Base-by-base conservation (phyloP, 257 asterid species). In the Marsdenia floribunda region DNA sequence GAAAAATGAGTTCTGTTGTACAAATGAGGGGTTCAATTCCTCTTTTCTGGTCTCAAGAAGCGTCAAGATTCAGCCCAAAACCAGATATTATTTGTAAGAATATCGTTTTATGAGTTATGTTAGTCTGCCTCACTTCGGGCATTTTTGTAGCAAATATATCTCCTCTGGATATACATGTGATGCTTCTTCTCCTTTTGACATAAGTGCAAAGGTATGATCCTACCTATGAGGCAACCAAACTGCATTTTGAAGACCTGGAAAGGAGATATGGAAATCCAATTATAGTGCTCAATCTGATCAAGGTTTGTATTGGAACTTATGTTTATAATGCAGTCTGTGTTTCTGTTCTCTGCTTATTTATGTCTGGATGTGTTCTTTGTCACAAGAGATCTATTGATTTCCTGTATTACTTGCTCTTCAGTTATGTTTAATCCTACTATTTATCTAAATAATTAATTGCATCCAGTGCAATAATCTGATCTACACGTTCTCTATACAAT, bases 11-110 rank as follows among this genome's bases (percentile, higher is more conserved):
- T 88, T 95, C 98, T 75, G 96, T 95, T 83, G 92, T 92, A 75
- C 99, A 95, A 83, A 89, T 95, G 99, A 92, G 98, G 92, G 99
- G 99, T 81, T 95, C 99, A 75, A 95, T 95, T 81, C 99, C 99
- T 59, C 98, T 95, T 80, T 95, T 95, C 85, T 95, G 99, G 99
- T 95, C 99, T 12, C 99, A 95, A 84, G 98, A 95, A 87, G 97
- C 97, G 79, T 92, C 99, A 76, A 90, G 98, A 87, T 95, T 95
- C 79, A 95, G 99, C 79, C 98, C 99, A 22, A 95, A 95, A 82
- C 99, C 99, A 68, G 99, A 95, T 88, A 95, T 95, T 53, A 95
- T 95, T 70, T 85, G 99, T 95, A 86, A 90, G 95, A 77, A 77
- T 70, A 46, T 38, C 75, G 81, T 60, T 44, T 52, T 52, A 53